phyloP scores from a whole-genome alignment of 495 filamentous ascomycete genomes.

The Hypoxylon cercidicola region DNA sequence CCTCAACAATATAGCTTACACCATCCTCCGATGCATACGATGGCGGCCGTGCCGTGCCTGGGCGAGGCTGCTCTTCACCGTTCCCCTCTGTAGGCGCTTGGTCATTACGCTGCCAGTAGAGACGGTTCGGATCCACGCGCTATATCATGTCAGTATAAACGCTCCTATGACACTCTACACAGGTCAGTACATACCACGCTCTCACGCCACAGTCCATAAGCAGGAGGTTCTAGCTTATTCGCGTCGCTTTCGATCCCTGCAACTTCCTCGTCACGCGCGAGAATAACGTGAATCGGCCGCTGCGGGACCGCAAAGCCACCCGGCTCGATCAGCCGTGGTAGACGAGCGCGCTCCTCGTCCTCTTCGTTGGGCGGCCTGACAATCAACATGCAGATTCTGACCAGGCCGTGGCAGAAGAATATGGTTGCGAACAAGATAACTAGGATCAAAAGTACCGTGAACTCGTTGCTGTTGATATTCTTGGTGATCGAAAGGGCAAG shows the following conservation, averaged over 20 bases:
- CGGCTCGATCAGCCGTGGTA: constrained; percentile 58
- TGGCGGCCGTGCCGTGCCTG: constrained; percentile 63
- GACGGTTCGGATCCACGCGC: constrained; percentile 80
- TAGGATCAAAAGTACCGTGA: constrained; percentile 80
- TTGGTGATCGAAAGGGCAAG: constrained; percentile 73
- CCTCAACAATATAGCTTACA: constrained; percentile 72
- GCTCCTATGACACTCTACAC: not conserved
- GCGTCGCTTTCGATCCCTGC: constrained; percentile 61
- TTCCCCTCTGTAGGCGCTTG: constrained; percentile 32
- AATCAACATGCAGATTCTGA: constrained; percentile 74
- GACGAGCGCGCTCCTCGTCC: constrained; percentile 40
- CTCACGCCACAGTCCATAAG: constrained; percentile 87
- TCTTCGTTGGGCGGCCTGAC: constrained; percentile 51
- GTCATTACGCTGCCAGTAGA: constrained; percentile 79
- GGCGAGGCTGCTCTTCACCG: constrained; percentile 35
- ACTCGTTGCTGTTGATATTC: constrained; percentile 65
- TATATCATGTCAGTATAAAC: constrained; percentile 46
- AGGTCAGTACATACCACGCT: constrained; percentile 73
- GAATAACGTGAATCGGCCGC: constrained; percentile 69
- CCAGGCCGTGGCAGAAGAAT: constrained; percentile 80
- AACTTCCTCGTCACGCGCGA: constrained; percentile 71
- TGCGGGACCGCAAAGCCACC: constrained; percentile 69
- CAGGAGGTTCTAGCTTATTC: constrained; percentile 75
- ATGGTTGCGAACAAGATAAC: constrained; percentile 77
- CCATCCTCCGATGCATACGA: constrained; percentile 79